Conservation (phyloP, 163 green algal species). For the Coccomyxa subellipsoidea region DNA sequence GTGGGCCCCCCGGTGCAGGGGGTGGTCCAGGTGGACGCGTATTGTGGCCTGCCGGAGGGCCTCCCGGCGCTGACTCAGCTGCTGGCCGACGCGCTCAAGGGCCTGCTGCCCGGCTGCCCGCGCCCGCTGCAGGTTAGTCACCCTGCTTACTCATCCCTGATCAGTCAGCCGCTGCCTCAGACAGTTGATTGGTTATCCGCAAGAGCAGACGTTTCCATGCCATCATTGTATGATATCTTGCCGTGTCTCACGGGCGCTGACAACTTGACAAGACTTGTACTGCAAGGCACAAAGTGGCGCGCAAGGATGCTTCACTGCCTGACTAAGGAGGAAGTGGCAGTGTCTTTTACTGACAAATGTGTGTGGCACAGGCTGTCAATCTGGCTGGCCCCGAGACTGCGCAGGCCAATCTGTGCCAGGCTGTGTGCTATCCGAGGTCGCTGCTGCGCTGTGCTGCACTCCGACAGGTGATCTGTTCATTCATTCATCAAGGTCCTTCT, state of each 20-base stretch:
- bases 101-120: constrained; percentile 6
- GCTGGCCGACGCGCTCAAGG: constrained; percentile 29
- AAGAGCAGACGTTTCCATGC: neutral
- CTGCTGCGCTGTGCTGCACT: constrained; percentile 31
- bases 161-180: neutral
- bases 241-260: too few species aligned
- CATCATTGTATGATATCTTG: neutral
- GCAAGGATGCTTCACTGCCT: neutral
- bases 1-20: neutral
- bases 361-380: neutral
- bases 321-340: too few species aligned
- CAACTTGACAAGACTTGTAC: too few species aligned
- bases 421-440: constrained; percentile 17
- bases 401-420: constrained; percentile 22
- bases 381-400: neutral
- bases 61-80: constrained; percentile 7
- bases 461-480: constrained; percentile 21
- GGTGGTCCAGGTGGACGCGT: neutral
- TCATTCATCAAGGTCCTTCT: too few species aligned
- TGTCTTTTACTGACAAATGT: neutral
- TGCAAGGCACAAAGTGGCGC: neutral
- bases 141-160: neutral
- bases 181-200: neutral
- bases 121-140: constrained; percentile 17
- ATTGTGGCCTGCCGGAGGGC: neutral